These are phyloP conservation scores for Nicotiana rustica DNA, from an alignment of 305 asterid species.

Conservation along the genomic window DNA sequence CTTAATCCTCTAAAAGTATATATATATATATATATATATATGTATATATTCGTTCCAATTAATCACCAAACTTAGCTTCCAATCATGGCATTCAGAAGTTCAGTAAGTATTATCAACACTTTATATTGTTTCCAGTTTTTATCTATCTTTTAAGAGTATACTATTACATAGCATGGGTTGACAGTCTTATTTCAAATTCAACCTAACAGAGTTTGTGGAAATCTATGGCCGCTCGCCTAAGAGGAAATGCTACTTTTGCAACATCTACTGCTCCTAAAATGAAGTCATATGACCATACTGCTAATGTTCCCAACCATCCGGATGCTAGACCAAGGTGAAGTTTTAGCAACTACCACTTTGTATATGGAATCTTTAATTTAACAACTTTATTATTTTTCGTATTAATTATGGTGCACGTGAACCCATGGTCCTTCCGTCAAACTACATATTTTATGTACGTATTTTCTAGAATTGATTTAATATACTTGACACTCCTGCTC, in stretches of 20 bases:
- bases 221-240: conserved; percentile 25
- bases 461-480: no score
- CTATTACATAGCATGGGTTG: not conserved
- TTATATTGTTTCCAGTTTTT: not conserved
- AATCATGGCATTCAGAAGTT: conserved; percentile 27
- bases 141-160: not conserved
- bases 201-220: conserved; percentile 34
- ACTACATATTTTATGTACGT: no score
- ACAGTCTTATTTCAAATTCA: not conserved
- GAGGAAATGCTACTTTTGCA: conserved; percentile 26
- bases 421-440: no score
- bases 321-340: conserved; percentile 11
- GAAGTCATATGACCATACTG: conserved; percentile 29
- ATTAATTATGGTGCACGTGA: no score
- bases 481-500: no score
- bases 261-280: conserved; percentile 37
- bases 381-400: not conserved
- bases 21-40: not conserved
- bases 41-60: not conserved
- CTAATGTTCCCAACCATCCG: conserved; percentile 18
- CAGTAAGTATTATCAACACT: not conserved
- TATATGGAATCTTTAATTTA: not conserved
- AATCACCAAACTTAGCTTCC: not conserved
- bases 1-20: not conserved
- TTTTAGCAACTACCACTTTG: not conserved